Conservation (phyloP, 1,284 basidiomycete species). For the Puccinia polysora region DNA sequence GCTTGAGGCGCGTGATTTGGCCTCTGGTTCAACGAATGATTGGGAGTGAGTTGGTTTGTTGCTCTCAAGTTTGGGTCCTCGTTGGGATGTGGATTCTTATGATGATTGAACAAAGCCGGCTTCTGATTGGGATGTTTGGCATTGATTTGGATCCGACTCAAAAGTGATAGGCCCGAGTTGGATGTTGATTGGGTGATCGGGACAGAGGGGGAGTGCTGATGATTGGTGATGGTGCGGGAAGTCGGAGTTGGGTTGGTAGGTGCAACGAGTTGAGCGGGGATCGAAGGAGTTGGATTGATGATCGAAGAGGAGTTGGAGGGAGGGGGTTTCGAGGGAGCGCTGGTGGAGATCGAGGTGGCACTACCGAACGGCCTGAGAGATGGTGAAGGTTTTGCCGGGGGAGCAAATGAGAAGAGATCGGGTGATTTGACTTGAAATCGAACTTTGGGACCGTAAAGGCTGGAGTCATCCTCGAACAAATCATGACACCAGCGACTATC, state of each 20-base stretch:
- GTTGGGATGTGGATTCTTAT: background rate
- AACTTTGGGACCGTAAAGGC: slow-evolving; percentile 29
- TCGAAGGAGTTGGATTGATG: too few relatives aligned
- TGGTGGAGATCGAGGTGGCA: background rate
- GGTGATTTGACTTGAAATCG: background rate
- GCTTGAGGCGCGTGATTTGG: background rate
- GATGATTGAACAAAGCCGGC: slow-evolving; percentile 1
- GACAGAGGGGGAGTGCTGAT: background rate
- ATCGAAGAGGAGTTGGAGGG: background rate
- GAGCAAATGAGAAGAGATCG: background rate
- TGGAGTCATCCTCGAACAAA: slow-evolving; percentile 27
- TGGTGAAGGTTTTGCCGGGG: slow-evolving; percentile 20
- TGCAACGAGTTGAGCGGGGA: too few relatives aligned
- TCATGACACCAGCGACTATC: slow-evolving; percentile 23
- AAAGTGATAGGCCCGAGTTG: slow-evolving; percentile 20
- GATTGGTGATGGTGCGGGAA: background rate
- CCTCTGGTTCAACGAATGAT: too few relatives aligned
- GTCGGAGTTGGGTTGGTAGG: background rate
- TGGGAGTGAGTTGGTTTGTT: background rate
- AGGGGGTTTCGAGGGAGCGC: background rate
- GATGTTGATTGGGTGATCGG: background rate
- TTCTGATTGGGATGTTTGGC: background rate
- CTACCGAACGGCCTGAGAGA: slow-evolving; percentile 32
- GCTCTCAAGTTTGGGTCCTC: background rate
- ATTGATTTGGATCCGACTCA: slow-evolving; percentile 24